These are phyloP conservation scores for Areca catechu DNA, from an alignment of 176 grass and related monocot genomes.

Conservation along the genomic window DNA sequence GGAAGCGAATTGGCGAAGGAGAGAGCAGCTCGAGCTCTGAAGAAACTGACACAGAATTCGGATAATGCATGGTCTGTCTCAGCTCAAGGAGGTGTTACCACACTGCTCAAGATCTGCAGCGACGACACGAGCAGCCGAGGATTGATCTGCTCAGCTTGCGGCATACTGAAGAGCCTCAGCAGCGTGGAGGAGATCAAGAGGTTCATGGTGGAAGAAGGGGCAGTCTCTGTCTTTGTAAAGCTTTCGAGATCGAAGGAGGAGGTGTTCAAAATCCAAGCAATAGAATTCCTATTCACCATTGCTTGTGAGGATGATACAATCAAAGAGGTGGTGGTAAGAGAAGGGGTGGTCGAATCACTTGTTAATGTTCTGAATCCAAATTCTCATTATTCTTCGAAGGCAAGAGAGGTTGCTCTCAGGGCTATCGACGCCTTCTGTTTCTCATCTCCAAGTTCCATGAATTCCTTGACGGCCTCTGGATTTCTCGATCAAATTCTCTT, in stretches of 20 bases:
- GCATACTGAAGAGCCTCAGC: conserved; percentile 61
- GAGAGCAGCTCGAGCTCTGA: conserved; percentile 44
- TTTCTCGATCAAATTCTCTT: conserved; percentile 54
- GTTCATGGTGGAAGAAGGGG: conserved; percentile 66
- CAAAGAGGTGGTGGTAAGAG: conserved; percentile 18
- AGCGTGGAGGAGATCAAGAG: conserved; percentile 70
- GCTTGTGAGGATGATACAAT: conserved; percentile 24
- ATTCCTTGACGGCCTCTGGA: conserved; percentile 35
- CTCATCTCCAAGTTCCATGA: conserved; percentile 19
- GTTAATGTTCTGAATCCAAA: conserved; percentile 38
- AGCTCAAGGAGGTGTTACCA: conserved; percentile 69
- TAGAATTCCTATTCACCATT: conserved; percentile 51
- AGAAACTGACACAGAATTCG: conserved; percentile 68
- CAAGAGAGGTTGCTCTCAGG: conserved; percentile 53
- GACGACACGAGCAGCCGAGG: conserved; percentile 25
- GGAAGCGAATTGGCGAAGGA: conserved; percentile 30
- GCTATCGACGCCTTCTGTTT: conserved; percentile 58
- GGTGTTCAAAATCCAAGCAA: conserved; percentile 39
- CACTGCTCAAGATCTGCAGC: conserved; percentile 46
- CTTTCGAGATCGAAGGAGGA: conserved; percentile 40
- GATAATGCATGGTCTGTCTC: conserved; percentile 88
- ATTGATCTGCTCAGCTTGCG: conserved; percentile 43
- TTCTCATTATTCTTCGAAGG: conserved; percentile 41
- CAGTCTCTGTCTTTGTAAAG: conserved; percentile 40
- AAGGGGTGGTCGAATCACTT: conserved; percentile 41